A percentile compares a stretch with the other conserved stretches of the same genome.
These are phyloP conservation scores for Rhexocercosporidium sp. DNA, from an alignment of 2,329 filamentous ascomycete genomes.

Conservation along the genomic window DNA sequence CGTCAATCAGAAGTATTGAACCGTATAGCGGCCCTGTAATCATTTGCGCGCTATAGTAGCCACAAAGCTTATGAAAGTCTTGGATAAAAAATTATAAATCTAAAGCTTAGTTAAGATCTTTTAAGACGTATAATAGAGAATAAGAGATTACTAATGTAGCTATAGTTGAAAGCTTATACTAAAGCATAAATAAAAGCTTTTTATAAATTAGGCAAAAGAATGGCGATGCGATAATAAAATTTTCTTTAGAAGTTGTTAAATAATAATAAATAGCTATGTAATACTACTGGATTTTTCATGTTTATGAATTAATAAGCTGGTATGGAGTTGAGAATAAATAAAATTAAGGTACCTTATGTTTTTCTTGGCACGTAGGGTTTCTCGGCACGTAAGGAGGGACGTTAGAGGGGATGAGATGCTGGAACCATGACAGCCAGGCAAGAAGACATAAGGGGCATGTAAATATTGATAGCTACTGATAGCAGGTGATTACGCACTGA, in stretches of 20 bases:
- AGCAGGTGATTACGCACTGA: too few species aligned
- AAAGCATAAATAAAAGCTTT: neutral
- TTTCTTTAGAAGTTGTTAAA: neutral
- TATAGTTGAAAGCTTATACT: neutral
- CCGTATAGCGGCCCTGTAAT: neutral
- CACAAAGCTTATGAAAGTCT: neutral
- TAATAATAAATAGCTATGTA: neutral
- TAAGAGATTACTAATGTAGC: neutral
- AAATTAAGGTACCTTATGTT: too few species aligned
- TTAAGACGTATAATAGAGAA: neutral
- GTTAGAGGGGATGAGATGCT: too few species aligned
- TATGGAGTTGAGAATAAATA: neutral
- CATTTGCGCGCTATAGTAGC: too few species aligned
- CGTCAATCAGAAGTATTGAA: slow-evolving; percentile 2
- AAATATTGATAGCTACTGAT: too few species aligned
- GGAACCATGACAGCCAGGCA: too few species aligned
- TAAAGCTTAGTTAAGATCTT: neutral
- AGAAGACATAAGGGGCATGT: too few species aligned
- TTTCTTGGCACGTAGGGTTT: too few species aligned
- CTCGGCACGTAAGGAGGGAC: too few species aligned
- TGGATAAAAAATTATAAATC: neutral
- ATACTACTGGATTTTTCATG: neutral
- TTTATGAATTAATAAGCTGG: neutral
- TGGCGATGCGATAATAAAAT: neutral
- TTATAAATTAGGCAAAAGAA: neutral